phyloP scores from a whole-genome alignment of 257 asterid species.

The Henckelia pumila region DNA sequence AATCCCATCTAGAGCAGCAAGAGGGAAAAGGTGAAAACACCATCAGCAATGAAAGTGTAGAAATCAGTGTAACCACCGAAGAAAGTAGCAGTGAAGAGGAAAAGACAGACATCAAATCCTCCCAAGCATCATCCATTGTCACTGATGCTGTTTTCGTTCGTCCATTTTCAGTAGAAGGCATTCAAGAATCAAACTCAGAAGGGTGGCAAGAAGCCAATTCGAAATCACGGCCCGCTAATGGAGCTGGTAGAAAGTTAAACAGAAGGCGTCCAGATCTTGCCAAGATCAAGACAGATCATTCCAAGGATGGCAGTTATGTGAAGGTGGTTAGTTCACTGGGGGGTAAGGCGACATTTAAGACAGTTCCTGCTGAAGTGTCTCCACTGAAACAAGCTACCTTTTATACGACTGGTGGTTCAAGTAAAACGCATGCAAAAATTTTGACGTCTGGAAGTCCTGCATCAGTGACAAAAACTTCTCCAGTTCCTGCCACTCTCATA shows the following conservation, averaged over 20 bases:
- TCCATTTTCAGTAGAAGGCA: conserved; percentile 36
- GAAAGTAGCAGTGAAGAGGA: conserved; percentile 42
- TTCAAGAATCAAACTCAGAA: conserved; percentile 57
- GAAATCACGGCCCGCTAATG: conserved; percentile 65
- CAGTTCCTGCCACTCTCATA: conserved; percentile 51
- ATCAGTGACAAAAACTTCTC: conserved; percentile 47
- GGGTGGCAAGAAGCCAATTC: conserved; percentile 97
- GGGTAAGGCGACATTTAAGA: conserved; percentile 44
- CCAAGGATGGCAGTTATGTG: conserved; percentile 43
- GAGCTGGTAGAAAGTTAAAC: conserved; percentile 55
- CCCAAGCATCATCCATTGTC: conserved; percentile 31
- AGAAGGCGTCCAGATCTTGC: conserved; percentile 66
- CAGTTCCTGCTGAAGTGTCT: conserved; percentile 46
- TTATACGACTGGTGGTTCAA: no score
- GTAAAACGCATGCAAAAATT: conserved; percentile 42
- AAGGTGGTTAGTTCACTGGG: conserved; percentile 62
- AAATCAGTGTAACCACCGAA: conserved; percentile 29
- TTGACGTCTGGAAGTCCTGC: conserved; percentile 38
- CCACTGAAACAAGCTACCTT: no score
- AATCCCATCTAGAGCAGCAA: conserved; percentile 44
- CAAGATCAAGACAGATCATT: conserved; percentile 54
- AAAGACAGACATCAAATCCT: conserved; percentile 32
- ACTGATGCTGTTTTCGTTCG: conserved; percentile 25
- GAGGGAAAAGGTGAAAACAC: conserved; percentile 43
- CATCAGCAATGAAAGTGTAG: conserved; percentile 32